Evolutionary conservation across 352 stramenopile genomes (phyloP).

Genomic region (Pythium phragmiticola): DNA sequence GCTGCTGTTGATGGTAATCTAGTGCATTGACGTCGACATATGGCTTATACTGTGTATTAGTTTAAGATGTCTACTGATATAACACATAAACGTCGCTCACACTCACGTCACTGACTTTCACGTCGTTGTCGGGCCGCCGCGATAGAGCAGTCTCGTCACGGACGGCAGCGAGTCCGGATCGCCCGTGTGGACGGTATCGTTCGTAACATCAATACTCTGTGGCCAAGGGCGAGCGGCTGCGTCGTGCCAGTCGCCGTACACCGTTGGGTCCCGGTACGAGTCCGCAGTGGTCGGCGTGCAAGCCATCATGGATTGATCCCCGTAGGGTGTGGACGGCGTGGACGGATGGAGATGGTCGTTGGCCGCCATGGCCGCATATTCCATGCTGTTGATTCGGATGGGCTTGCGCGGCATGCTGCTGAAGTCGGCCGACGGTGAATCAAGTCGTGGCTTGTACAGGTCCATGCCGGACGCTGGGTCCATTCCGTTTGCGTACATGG

Average conservation of each 20-base stretch:
- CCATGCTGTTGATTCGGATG: slow-evolving; percentile 1
- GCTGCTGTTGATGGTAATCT: slow-evolving; percentile 4
- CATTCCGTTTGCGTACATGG: not conserved
- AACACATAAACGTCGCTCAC: not conserved
- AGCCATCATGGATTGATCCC: slow-evolving; percentile 24
- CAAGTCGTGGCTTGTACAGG: slow-evolving; percentile 23
- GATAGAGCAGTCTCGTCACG: slow-evolving; percentile 61
- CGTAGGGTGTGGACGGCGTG: slow-evolving; percentile 22
- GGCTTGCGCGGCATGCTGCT: slow-evolving; percentile 9
- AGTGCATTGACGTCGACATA: slow-evolving; percentile 4
- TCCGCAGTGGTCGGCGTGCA: slow-evolving; percentile 12
- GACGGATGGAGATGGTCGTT: slow-evolving; percentile 1
- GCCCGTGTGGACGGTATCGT: slow-evolving; percentile 13
- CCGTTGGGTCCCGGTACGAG: slow-evolving; percentile 14
- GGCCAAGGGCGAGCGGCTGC: slow-evolving; percentile 15
- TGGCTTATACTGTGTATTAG: slow-evolving; percentile 2
- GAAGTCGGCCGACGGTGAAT: slow-evolving; percentile 11
- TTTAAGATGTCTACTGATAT: slow-evolving; percentile 18
- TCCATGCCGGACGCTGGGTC: slow-evolving; percentile 10
- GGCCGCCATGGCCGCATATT: slow-evolving; percentile 6
- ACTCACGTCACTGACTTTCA: not conserved
- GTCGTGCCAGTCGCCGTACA: slow-evolving; percentile 24
- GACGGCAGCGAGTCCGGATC: slow-evolving; percentile 56
- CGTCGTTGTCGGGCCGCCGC: slow-evolving; percentile 10
- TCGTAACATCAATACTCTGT: slow-evolving; percentile 9